Evolutionary conservation across 164 flowering plant genomes (phyloP), one percentile per base, ranked within the genome.

Genomic region (Nymphaea colorata): DNA sequence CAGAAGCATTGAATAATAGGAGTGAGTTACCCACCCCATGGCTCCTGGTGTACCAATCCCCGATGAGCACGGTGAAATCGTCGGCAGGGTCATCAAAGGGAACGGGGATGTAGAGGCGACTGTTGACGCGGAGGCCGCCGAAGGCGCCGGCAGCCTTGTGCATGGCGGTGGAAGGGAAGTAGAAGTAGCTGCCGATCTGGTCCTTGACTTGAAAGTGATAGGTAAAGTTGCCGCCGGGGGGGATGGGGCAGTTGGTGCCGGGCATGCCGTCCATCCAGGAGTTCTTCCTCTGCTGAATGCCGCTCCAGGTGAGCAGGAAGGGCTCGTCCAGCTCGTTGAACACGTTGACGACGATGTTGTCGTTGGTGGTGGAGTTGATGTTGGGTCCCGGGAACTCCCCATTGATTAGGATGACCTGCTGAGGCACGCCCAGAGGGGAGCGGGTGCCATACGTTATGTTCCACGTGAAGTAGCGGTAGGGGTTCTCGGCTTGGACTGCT

Each of bases 301-400:
- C 70, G 42, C 25, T 57, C 69, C 69, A 45, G 18, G 36, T 2
- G 3, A 66, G 41, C 41, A 83, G 81, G 71, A 67, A 36, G 53
- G 55, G 41, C 15, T 63, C 5, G 45, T 14, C 41, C 14, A 41
- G 55, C 36, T 65, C 45, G 55, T 10, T 15, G 41, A 78, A 84
- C 42, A 93, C 97, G 66, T 93, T 89, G 77, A 93, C 85, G 67
- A 93, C 86, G 75, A 93, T 82, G 70, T 93, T 93, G 70, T 93
- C 96, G 64, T 93, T 93, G 18, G 98, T 89, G 2, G 89, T 95
- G 3, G 96, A 85, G 80, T 86, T 72, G 53, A 93, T 87, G 60
- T 90, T 86, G 2, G 98, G 98, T 4, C 98, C 98, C 0, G 98
- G 98, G 60, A 93, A 93, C 72, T 90, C 89, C 10, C 96, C 96